Evolutionary conservation across 1,139 yeast genomes (phyloP).

Genomic region (Protomyces inundatus): DNA sequence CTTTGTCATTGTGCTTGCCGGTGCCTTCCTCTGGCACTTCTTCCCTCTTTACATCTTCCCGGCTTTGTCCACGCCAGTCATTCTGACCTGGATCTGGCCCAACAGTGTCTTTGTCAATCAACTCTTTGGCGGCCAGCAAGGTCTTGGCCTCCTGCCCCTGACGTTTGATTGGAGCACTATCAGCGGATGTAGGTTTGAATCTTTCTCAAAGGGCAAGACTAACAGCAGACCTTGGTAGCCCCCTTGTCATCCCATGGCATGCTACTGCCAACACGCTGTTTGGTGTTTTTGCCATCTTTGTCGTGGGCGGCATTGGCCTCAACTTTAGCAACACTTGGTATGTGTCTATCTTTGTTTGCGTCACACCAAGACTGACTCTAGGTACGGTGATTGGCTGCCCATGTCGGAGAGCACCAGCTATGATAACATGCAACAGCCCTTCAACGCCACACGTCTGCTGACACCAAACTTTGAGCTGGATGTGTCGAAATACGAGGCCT

Average conservation of each 20-base stretch:
- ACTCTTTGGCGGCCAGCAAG: slow-evolving; percentile 54
- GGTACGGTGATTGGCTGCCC: slow-evolving; percentile 42
- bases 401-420: slow-evolving; percentile 40
- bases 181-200: slow-evolving; percentile 39
- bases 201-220: background rate
- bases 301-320: slow-evolving; percentile 44
- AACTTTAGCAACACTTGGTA: slow-evolving; percentile 37
- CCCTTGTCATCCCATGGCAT: slow-evolving; percentile 58
- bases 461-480: slow-evolving; percentile 45
- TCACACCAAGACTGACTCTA: slow-evolving; percentile 30
- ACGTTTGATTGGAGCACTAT: slow-evolving; percentile 48
- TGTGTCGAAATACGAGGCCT: slow-evolving; percentile 46
- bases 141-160: slow-evolving; percentile 60
- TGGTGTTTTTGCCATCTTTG: slow-evolving; percentile 46
- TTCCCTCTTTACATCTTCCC: slow-evolving; percentile 52
- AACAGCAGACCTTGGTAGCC: slow-evolving; percentile 48
- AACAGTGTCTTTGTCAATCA: slow-evolving; percentile 54
- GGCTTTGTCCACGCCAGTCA: slow-evolving; percentile 50
- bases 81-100: slow-evolving; percentile 41
- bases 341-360: slow-evolving; percentile 17
- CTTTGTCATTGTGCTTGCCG: slow-evolving; percentile 43
- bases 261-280: slow-evolving; percentile 50
- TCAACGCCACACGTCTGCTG: slow-evolving; percentile 47
- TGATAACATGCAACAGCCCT: slow-evolving; percentile 48
- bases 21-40: slow-evolving; percentile 52